Conservation (phyloP, 257 asterid species). For the Gentiana macrophylla region DNA sequence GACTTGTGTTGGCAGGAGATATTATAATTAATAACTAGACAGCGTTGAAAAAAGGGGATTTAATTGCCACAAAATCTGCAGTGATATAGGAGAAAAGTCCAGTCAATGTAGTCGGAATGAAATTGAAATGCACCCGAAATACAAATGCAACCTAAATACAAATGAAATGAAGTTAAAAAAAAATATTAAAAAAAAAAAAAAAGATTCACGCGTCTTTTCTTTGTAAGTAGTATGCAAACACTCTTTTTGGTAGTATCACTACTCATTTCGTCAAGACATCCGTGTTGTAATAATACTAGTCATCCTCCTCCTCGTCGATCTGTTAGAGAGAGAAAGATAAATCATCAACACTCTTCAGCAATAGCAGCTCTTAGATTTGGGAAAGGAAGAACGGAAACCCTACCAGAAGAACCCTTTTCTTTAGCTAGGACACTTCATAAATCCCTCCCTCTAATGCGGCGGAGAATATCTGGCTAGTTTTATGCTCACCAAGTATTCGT, state of each 20-base stretch:
- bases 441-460: not conserved
- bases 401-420: not conserved
- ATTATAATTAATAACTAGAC: no score
- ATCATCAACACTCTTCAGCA: not conserved
- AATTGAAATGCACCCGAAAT: constrained; percentile 51
- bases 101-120: constrained; percentile 73
- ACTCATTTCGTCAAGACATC: constrained; percentile 34
- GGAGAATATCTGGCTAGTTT: no score
- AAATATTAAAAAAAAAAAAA: no score
- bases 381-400: no score
- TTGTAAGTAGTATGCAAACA: constrained; percentile 9
- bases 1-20: no score
- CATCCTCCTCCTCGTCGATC: constrained; percentile 8
- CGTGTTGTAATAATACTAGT: constrained; percentile 29
- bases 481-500: no score
- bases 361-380: not conserved
- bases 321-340: constrained; percentile 10
- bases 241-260: not conserved
- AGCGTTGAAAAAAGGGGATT: constrained; percentile 17
- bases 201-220: constrained; percentile 52
- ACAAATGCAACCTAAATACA: constrained; percentile 37
- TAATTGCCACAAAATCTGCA: constrained; percentile 53
- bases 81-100: constrained; percentile 39
- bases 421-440: no score
- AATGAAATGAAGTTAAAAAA: constrained; percentile 31